These are phyloP conservation scores for Entoloma clypeatum DNA, from an alignment of 1,284 basidiomycete genomes.

Conservation along the genomic window DNA sequence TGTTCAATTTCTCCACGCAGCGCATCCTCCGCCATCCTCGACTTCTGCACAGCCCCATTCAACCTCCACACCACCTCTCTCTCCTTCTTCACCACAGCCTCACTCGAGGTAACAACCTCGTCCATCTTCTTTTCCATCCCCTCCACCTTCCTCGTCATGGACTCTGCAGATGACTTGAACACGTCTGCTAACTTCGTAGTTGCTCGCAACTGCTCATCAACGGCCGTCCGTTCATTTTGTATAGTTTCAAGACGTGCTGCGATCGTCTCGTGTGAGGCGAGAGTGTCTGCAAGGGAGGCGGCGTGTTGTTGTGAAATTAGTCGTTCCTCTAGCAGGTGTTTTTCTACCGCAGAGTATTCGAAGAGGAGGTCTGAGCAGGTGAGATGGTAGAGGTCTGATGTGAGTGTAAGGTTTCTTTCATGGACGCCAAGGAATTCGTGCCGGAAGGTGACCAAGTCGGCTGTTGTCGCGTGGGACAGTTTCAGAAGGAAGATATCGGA, in stretches of 20 bases:
- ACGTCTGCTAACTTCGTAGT: conserved; percentile 27
- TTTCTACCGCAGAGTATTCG: conserved; percentile 27
- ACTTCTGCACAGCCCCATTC: conserved; percentile 46
- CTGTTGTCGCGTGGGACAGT: conserved; percentile 13
- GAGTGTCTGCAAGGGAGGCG: conserved; percentile 35
- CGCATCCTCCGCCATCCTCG: conserved; percentile 57
- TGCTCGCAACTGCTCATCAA: conserved; percentile 27
- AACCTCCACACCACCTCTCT: conserved; percentile 46
- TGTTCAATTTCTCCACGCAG: conserved; percentile 59
- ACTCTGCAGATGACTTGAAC: conserved; percentile 24
- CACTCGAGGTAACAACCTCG: conserved; percentile 27
- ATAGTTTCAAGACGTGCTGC: conserved; percentile 36
- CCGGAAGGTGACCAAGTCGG: conserved; percentile 18
- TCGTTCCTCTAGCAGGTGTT: conserved; percentile 28
- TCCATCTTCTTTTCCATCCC: conserved; percentile 30
- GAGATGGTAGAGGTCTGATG: conserved; percentile 32
- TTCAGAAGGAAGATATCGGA: conserved; percentile 1
- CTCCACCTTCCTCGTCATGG: conserved; percentile 28
- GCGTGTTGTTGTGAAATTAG: conserved; percentile 32
- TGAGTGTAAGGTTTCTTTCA: conserved; percentile 16
- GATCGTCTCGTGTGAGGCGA: conserved; percentile 38
- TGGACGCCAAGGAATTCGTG: conserved; percentile 13
- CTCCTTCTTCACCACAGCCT: conserved; percentile 44
- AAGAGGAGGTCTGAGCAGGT: conserved; percentile 31
- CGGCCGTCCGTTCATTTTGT: conserved; percentile 32